Evolutionary conservation across 2,329 filamentous ascomycete genomes (phyloP), one percentile per base, ranked within the genome.

Genomic region (Harringtonia lauricola): DNA sequence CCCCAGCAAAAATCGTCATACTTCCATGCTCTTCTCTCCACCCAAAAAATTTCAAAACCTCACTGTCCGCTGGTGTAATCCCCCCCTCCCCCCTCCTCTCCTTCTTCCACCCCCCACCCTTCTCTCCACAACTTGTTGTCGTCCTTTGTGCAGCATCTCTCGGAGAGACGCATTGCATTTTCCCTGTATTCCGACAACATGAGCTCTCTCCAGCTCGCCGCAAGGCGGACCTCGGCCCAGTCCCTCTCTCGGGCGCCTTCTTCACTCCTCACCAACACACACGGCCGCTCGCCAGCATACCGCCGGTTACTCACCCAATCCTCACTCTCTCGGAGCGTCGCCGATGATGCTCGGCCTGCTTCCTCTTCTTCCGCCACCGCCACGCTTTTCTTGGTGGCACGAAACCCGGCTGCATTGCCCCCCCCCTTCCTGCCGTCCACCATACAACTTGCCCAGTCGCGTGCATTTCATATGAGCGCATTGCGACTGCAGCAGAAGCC

Each of bases 221-320:
- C 65, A 57, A 64, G 68, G 64, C 63, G 65, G 57, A 60, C 61
- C 50, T 59, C 67, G 52, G 60, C 68, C 49, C 59, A 59, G 52
- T 61, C 61, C 51, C 57, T 71, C 36, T 57, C 62, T 17, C 60
- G 67, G 57, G 62, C 62, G 42, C 56, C 63, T 43, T 56, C 62
- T 45, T 61, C 64, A 47, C 55, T 59, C 39, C 52, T 57, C 48
- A 59, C 63, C 43, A 55, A 62, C 45, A 42, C 46, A 36, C 35
- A 48, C 50, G 60, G 65, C 57, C 68, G 64, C 61, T 65, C 66
- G 42, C 68, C 69, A 44, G 66, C 68, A 19, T 70, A 67, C 51
- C 60, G 64, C 55, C 65, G 70, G 61, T 64, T 74, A 67, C 41
- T 63, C 44, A 62, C 59, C 13, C 55, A 47, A 34, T 40, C 41